phyloP scores from a whole-genome alignment of 306 rosid species.

The Medicago truncatula region DNA sequence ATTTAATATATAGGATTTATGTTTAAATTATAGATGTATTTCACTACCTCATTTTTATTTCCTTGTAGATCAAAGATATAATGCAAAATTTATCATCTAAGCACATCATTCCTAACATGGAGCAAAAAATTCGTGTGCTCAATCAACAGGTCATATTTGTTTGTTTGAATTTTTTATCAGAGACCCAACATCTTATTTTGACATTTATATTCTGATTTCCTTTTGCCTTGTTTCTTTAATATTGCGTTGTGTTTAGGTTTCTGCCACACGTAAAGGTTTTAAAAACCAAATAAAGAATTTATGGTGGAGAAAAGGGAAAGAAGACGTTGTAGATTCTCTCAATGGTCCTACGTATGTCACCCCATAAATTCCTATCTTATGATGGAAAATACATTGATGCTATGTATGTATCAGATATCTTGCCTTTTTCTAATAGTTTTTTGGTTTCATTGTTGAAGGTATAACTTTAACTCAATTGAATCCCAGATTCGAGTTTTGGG shows the following conservation, averaged over 20 bases:
- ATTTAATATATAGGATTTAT: conserved; percentile 33
- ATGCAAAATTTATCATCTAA: conserved; percentile 90
- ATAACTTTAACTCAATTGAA: conserved; percentile 86
- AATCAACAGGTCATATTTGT: conserved; percentile 79
- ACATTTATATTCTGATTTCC: conserved; percentile 32
- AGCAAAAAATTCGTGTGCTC: conserved; percentile 86
- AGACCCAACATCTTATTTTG: conserved; percentile 32
- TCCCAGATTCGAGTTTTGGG: conserved; percentile 97
- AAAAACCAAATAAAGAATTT: conserved; percentile 91
- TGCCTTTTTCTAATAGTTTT: conserved; percentile 47
- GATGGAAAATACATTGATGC: conserved; percentile 39
- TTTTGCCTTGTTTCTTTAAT: conserved; percentile 36
- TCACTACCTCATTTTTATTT: conserved; percentile 49
- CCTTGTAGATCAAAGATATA: conserved; percentile 77
- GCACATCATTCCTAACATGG: conserved; percentile 93
- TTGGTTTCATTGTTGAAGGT: conserved; percentile 68
- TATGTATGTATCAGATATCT: conserved; percentile 30
- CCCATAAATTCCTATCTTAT: conserved; percentile 36
- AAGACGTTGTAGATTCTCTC: conserved; percentile 74
- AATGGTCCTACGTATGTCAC: conserved; percentile 75
- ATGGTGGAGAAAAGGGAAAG: conserved; percentile 99
- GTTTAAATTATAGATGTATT: conserved; percentile 47
- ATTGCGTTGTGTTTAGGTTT: conserved; percentile 61
- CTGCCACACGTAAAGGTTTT: conserved; percentile 93
- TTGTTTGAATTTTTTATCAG: conserved; percentile 30